phyloP scores from a whole-genome alignment of 208 protist species.

The Naegleria lovaniensis region DNA sequence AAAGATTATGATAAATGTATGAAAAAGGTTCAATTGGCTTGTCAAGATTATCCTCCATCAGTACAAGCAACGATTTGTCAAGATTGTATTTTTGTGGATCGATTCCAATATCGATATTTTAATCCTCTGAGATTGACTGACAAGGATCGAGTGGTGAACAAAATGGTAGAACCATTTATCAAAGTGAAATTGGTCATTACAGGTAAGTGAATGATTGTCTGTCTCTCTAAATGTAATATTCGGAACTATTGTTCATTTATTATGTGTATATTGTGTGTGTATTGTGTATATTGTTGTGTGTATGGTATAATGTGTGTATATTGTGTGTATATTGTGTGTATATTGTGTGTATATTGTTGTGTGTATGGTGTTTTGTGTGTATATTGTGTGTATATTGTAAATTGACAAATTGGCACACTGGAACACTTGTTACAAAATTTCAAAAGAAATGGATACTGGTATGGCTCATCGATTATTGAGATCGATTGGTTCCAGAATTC shows the following conservation, averaged over 20 bases:
- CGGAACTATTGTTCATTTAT: no score
- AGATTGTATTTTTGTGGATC: slow-evolving; percentile 5
- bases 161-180: not conserved
- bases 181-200: slow-evolving; percentile 8
- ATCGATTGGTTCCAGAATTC: not conserved
- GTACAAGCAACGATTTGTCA: not conserved
- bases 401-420: no score
- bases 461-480: not conserved
- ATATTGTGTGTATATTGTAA: no score
- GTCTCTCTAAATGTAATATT: no score
- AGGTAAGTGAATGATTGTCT: no score
- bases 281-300: no score
- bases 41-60: not conserved
- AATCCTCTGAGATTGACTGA: not conserved
- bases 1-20: not conserved
- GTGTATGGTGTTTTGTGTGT: no score
- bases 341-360: no score
- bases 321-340: no score
- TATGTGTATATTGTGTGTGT: no score
- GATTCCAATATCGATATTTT: slow-evolving; percentile 15
- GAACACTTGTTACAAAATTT: no score
- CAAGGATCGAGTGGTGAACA: not conserved
- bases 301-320: no score
- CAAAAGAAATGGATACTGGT: slow-evolving; percentile 11
- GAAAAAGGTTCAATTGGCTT: slow-evolving; percentile 2